Evolutionary conservation across 2,329 filamentous ascomycete species (phyloP).

Genomic region (Fusarium redolens): DNA sequence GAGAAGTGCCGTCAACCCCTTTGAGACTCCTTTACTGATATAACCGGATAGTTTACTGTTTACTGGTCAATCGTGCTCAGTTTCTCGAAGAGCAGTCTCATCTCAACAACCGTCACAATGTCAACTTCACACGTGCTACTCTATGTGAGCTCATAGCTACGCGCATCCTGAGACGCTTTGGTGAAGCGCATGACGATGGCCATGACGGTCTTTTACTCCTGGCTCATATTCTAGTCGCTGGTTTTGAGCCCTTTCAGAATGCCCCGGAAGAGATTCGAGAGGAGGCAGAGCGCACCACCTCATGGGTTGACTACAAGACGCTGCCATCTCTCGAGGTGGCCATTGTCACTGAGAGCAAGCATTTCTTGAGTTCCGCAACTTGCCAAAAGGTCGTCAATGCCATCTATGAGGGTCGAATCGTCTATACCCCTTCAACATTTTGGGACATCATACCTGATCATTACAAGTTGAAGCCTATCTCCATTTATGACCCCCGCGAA

Average conservation of each 20-base stretch:
- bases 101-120: conserved; percentile 81
- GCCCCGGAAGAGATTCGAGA: conserved; percentile 74
- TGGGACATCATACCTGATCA: conserved; percentile 87
- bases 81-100: conserved; percentile 83
- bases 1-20: conserved; percentile 31
- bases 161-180: conserved; percentile 80
- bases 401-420: conserved; percentile 82
- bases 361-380: conserved; percentile 79
- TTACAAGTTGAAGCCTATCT: conserved; percentile 86
- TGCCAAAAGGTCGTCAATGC: conserved; percentile 86
- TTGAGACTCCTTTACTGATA: conserved; percentile 11
- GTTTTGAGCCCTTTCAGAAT: conserved; percentile 88
- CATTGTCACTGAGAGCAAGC: conserved; percentile 84
- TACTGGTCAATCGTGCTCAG: conserved; percentile 83
- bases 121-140: conserved; percentile 80
- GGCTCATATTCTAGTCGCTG: conserved; percentile 82
- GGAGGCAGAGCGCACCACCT: conserved; percentile 63
- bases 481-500: conserved; percentile 80
- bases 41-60: conserved; percentile 73
- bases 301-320: conserved; percentile 66
- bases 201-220: conserved; percentile 77
- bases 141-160: conserved; percentile 85
- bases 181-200: conserved; percentile 79
- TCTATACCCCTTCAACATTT: conserved; percentile 84
- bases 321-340: conserved; percentile 85